A percentile compares a stretch with the other conserved stretches of the same genome.
Evolutionary conservation across 2,329 filamentous ascomycete genomes (phyloP).

Genomic region (Diaporthe vaccinii): DNA sequence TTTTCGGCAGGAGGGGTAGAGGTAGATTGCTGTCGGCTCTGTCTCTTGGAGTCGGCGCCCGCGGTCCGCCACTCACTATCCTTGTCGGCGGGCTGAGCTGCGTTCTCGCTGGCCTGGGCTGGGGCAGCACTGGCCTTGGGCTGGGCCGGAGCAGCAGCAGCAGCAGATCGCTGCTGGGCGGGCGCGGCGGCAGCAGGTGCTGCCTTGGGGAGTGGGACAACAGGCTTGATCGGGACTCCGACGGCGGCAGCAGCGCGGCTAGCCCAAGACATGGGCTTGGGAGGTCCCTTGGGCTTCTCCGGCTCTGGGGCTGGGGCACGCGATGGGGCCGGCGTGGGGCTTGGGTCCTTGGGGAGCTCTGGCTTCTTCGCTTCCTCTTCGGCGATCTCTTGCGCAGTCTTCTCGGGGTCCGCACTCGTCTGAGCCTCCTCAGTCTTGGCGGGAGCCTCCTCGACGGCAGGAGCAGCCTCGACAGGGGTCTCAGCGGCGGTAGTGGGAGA

Average conservation of each 20-base stretch:
- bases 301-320: conserved; percentile 63
- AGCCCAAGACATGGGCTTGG: conserved; percentile 82
- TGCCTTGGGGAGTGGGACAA: conserved; percentile 68
- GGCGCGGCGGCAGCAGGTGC: conserved; percentile 63
- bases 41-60: conserved; percentile 85
- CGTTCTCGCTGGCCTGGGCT: conserved; percentile 59
- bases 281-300: conserved; percentile 60
- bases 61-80: conserved; percentile 91
- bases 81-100: conserved; percentile 63
- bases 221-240: conserved; percentile 51
- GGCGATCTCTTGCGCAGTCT: conserved; percentile 65
- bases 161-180: conserved; percentile 65
- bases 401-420: conserved; percentile 60
- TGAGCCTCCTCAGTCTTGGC: conserved; percentile 51
- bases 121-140: conserved; percentile 55
- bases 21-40: conserved; percentile 79
- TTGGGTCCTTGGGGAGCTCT: conserved; percentile 77
- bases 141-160: conserved; percentile 58
- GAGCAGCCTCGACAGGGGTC: conserved; percentile 47
- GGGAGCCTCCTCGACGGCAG: conserved; percentile 48
- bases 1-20: conserved; percentile 74
- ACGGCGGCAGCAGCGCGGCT: conserved; percentile 74
- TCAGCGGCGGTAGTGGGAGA: conserved; percentile 59
- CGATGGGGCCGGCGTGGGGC: conserved; percentile 65
- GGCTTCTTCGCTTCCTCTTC: conserved; percentile 68